A percentile compares a stretch with the other conserved stretches of the same genome.
phyloP scores from a whole-genome alignment of 768 basidiomycete genomes.

The Leucocoprinus leucothites region DNA sequence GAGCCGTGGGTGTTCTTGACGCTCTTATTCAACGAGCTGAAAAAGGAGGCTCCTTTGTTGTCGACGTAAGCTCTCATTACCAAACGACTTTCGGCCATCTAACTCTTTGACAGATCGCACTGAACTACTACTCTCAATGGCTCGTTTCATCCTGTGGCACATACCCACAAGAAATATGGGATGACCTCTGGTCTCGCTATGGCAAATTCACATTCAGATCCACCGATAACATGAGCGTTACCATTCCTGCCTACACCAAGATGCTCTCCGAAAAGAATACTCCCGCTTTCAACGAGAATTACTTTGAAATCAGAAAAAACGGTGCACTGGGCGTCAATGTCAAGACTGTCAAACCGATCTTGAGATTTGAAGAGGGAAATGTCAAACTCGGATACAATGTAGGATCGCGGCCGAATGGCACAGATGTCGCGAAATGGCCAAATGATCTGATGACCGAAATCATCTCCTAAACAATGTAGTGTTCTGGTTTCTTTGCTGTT shows the following conservation, averaged over 20 bases:
- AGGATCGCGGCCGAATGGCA: slow-evolving; percentile 21
- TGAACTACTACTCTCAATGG: slow-evolving; percentile 27
- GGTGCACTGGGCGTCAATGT: slow-evolving; percentile 16
- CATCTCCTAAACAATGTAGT: no score
- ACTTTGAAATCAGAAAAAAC: slow-evolving; percentile 20
- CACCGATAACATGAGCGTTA: slow-evolving; percentile 20
- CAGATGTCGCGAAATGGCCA: slow-evolving; percentile 21
- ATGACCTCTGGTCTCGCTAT: slow-evolving; percentile 17
- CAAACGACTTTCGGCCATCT: not conserved
- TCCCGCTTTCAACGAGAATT: slow-evolving; percentile 15
- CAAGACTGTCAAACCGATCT: slow-evolving; percentile 19
- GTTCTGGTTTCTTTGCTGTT: no score
- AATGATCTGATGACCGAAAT: slow-evolving; percentile 18
- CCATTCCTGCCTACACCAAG: slow-evolving; percentile 11
- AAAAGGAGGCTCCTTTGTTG: slow-evolving; percentile 21
- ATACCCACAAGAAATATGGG: slow-evolving; percentile 21
- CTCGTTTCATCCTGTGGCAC: slow-evolving; percentile 17
- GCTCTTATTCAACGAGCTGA: slow-evolving; percentile 18
- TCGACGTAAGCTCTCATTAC: slow-evolving; percentile 14
- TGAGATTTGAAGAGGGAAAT: slow-evolving; percentile 16
- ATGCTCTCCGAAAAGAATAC: slow-evolving; percentile 15
- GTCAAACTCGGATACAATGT: slow-evolving; percentile 19
- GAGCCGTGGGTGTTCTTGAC: slow-evolving; percentile 17
- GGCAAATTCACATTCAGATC: slow-evolving; percentile 16
- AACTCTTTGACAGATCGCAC: slow-evolving; percentile 14